Conservation (phyloP, 768 basidiomycete genomes). For the Cystobasidium onofrii region DNA sequence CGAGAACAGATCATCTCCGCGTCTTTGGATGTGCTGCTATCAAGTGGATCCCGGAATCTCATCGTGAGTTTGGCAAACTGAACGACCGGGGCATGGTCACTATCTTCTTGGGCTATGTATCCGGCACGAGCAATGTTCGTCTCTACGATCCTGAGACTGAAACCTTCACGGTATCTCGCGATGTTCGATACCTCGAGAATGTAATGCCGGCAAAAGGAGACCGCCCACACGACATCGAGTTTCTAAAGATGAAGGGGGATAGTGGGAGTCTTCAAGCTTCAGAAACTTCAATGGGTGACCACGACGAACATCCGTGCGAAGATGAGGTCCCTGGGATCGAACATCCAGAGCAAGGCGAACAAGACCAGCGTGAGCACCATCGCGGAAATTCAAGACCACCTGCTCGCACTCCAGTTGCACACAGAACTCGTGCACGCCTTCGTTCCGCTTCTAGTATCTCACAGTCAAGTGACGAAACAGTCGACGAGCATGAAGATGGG, state of each 20-base stretch:
- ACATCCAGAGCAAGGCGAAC: too few relatives aligned
- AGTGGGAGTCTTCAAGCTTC: neutral
- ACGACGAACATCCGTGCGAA: neutral
- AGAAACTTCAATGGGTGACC: neutral
- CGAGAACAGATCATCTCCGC: slow-evolving; percentile 7
- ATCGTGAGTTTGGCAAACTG: slow-evolving; percentile 3
- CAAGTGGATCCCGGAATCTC: neutral
- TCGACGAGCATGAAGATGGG: neutral
- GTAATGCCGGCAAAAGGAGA: slow-evolving; percentile 10
- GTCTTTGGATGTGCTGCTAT: slow-evolving; percentile 9
- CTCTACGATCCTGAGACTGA: slow-evolving; percentile 2
- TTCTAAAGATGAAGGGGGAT: slow-evolving; percentile 5
- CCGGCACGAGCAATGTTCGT: neutral
- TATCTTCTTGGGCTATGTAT: neutral
- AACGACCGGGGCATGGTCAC: neutral
- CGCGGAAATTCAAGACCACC: neutral
- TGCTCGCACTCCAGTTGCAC: neutral
- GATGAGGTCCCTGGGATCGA: too few relatives aligned
- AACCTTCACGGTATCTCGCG: neutral
- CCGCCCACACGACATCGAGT: neutral
- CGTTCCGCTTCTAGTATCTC: neutral
- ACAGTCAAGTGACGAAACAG: neutral
- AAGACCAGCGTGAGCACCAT: neutral
- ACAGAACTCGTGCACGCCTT: neutral
- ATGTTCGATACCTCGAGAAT: slow-evolving; percentile 2